phyloP scores from a whole-genome alignment of 1,139 yeast species.

The Maudiozyma humilis region DNA sequence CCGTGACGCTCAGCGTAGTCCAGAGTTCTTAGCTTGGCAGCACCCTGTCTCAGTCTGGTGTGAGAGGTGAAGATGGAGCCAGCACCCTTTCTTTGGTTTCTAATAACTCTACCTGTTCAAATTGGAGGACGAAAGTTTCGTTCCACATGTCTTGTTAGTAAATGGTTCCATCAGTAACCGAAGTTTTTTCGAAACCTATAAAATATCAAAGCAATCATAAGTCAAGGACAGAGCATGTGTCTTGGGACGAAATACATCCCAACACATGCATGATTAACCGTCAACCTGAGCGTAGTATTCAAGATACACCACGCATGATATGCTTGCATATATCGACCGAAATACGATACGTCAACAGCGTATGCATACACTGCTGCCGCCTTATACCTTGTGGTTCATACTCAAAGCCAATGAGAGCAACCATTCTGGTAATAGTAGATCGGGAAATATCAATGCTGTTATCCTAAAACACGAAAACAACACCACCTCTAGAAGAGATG shows the following conservation, averaged over 20 bases:
- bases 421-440: not conserved
- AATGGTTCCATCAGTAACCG: conserved; percentile 10
- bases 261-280: too few species aligned
- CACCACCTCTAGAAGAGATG: too few species aligned
- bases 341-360: not conserved
- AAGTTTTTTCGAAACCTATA: conserved; percentile 10
- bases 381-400: not conserved
- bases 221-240: not conserved
- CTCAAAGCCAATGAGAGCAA: not conserved
- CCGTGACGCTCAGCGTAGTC: conserved; percentile 99
- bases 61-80: conserved; percentile 99
- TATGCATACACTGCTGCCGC: not conserved
- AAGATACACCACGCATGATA: too few species aligned
- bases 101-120: conserved; percentile 94
- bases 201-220: conserved; percentile 8
- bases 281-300: too few species aligned
- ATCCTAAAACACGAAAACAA: not conserved
- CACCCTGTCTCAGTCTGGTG: conserved; percentile 99
- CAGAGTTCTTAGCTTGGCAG: conserved; percentile 98
- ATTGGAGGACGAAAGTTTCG: not conserved
- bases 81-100: conserved; percentile 99
- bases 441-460: not conserved
- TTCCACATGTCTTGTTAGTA: conserved; percentile 5
- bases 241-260: too few species aligned
- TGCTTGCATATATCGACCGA: not conserved